Conservation (phyloP, 192 early-diverging fungal genomes). For the Backusella westeae region DNA sequence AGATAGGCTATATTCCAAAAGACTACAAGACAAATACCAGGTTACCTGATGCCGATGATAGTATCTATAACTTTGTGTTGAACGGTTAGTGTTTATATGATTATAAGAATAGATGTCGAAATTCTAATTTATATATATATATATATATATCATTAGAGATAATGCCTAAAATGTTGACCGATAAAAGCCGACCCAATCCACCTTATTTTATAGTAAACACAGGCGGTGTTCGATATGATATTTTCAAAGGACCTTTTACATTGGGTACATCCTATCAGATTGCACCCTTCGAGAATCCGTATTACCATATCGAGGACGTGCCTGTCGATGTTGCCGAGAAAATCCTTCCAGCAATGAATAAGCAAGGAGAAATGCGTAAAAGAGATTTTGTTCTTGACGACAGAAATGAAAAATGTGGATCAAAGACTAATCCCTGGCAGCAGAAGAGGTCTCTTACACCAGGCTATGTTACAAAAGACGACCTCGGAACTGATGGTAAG, state of each 20-base stretch:
- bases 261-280: neutral
- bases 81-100: conserved; percentile 10
- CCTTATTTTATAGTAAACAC: conserved; percentile 41
- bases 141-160: conserved; percentile 15
- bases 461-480: conserved; percentile 51
- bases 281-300: neutral
- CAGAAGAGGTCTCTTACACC: conserved; percentile 25
- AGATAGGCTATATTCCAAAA: conserved; percentile 47
- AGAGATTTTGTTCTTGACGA: neutral
- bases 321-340: neutral
- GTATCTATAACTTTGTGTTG: conserved; percentile 35
- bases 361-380: conserved; percentile 33
- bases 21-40: conserved; percentile 50
- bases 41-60: conserved; percentile 32
- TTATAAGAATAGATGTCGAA: neutral
- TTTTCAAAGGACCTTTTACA: conserved; percentile 38
- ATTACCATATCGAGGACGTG: neutral
- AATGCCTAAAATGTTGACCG: conserved; percentile 32
- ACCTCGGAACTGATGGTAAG: conserved; percentile 39
- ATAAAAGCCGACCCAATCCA: conserved; percentile 38
- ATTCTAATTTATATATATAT: neutral
- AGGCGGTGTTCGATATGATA: conserved; percentile 45
- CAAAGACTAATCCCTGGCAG: neutral
- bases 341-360: conserved; percentile 26
- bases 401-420: neutral